phyloP scores from a whole-genome alignment of 441 rosid species.

The Capsella rubella region DNA sequence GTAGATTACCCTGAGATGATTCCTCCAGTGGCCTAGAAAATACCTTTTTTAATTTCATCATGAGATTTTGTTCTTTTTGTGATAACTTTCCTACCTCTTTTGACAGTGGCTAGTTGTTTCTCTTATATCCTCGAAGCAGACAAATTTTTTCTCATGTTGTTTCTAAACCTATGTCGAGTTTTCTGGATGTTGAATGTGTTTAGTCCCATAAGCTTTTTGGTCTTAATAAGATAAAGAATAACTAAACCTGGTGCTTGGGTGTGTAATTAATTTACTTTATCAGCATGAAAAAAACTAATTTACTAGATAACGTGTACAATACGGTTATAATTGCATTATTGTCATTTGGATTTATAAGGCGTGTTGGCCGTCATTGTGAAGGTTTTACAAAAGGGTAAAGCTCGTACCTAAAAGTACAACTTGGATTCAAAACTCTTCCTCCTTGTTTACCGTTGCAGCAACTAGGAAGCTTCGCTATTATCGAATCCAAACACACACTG shows the following conservation, averaged over 20 bases:
- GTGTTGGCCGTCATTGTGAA: no score
- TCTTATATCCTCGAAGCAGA: background rate
- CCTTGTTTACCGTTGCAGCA: constrained; percentile 7
- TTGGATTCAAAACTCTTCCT: constrained; percentile 6
- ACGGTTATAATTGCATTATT: no score
- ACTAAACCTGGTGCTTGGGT: background rate
- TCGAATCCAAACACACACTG: background rate
- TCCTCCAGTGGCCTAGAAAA: constrained; percentile 30
- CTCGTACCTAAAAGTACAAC: background rate
- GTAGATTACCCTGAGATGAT: constrained; percentile 56
- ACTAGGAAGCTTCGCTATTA: background rate
- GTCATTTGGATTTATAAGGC: no score
- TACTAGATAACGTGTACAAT: no score
- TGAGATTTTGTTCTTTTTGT: constrained; percentile 1
- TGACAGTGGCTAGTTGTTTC: background rate
- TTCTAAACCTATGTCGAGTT: background rate
- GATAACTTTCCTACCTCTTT: background rate
- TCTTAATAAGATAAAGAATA: background rate
- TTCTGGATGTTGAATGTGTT: constrained; percentile 8
- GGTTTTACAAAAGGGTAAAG: no score
- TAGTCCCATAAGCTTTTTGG: background rate
- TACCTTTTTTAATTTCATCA: background rate
- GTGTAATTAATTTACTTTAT: no score
- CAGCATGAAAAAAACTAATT: no score
- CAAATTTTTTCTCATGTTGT: background rate